These are phyloP conservation scores for Trapa incisa DNA, from an alignment of 345 rosid genomes.

Conservation along the genomic window DNA sequence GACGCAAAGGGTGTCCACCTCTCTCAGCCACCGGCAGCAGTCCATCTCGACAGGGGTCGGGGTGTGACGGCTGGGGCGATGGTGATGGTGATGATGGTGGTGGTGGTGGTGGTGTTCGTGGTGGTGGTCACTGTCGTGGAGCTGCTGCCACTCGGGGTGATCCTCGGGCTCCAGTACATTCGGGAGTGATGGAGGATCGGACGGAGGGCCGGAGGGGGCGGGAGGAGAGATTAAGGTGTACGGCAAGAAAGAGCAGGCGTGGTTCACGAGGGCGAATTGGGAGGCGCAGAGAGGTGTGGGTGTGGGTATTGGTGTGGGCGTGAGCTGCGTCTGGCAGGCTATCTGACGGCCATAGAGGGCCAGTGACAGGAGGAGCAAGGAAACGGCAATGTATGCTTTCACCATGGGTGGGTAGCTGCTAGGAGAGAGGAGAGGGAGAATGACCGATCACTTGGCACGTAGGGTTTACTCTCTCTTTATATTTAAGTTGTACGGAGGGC, in stretches of 20 bases:
- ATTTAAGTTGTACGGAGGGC: too few relatives aligned
- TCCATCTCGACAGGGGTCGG: constrained; percentile 25
- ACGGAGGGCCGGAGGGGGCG: constrained; percentile 12
- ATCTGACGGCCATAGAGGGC: constrained; percentile 5
- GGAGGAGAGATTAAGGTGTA: constrained; percentile 14
- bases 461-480: background rate
- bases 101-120: constrained; percentile 16
- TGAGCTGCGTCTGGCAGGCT: background rate
- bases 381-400: constrained; percentile 1
- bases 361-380: constrained; percentile 7
- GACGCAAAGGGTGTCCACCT: constrained; percentile 56
- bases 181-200: constrained; percentile 2
- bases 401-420: constrained; percentile 10
- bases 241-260: constrained; percentile 46
- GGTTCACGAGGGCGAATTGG: constrained; percentile 52
- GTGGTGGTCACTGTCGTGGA: too few relatives aligned
- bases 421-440: too few relatives aligned
- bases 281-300: constrained; percentile 48
- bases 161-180: constrained; percentile 10
- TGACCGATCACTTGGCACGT: too few relatives aligned
- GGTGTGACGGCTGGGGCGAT: constrained; percentile 8
- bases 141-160: background rate
- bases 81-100: constrained; percentile 16
- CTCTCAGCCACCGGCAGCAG: constrained; percentile 72
- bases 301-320: background rate